Conservation (phyloP, 805 yeast species). For the Candida andamanensis region DNA sequence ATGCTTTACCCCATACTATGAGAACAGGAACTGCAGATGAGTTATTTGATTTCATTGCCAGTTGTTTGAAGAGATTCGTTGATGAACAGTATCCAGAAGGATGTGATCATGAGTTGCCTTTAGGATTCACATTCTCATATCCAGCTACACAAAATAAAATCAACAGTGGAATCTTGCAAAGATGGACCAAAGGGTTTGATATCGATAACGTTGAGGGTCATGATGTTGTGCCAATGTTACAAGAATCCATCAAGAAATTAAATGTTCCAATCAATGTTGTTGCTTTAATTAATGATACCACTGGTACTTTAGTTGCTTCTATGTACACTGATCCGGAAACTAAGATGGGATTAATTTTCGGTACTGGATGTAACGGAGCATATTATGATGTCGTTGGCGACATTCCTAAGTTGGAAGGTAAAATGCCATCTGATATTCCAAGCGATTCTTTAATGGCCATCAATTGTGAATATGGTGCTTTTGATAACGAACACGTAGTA, state of each 20-base stretch:
- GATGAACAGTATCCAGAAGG: conserved; percentile 67
- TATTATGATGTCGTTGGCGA: conserved; percentile 72
- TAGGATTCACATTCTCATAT: conserved; percentile 94
- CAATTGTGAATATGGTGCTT: conserved; percentile 97
- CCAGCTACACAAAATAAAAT: conserved; percentile 83
- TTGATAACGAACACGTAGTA: conserved; percentile 80
- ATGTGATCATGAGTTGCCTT: conserved; percentile 54
- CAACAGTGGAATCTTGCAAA: conserved; percentile 80
- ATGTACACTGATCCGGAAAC: conserved; percentile 85
- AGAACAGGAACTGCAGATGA: conserved; percentile 76
- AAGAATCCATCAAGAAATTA: conserved; percentile 58
- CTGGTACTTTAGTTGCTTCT: conserved; percentile 95
- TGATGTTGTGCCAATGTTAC: conserved; percentile 90
- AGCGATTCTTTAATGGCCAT: conserved; percentile 80
- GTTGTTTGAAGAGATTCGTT: conserved; percentile 66
- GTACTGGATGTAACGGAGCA: conserved; percentile 97
- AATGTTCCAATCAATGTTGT: conserved; percentile 79
- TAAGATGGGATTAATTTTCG: conserved; percentile 92
- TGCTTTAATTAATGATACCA: conserved; percentile 93
- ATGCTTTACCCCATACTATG: conserved; percentile 67
- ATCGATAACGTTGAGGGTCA: conserved; percentile 90
- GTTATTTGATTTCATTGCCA: conserved; percentile 84
- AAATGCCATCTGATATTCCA: conserved; percentile 57
- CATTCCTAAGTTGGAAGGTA: conserved; percentile 79
- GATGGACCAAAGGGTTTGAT: conserved; percentile 98